Evolutionary conservation across 106 monocot species (phyloP), one percentile per base, ranked within the genome.

Genomic region (Amphibolis antarctica): DNA sequence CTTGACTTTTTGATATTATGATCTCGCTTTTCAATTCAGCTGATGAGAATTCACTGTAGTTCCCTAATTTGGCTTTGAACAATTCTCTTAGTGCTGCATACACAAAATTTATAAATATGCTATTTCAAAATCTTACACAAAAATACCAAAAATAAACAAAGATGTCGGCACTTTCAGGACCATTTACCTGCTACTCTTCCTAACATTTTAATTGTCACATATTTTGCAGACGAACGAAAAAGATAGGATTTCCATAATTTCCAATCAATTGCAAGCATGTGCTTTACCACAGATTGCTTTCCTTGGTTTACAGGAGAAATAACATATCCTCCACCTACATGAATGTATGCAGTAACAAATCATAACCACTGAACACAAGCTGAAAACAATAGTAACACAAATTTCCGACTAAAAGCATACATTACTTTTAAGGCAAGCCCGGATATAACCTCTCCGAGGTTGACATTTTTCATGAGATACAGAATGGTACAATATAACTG

Each of bases 191-290:
- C 86, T 74, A 98, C 74, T 80, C 98, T 82, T 22, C 77, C 91
- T 14, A 98, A 78, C 98, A 98, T 98, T 49, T 77, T 75, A 23
- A 85, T 76, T 62, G 98, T 98, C 36, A 98, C 70, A 53, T 77
- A 69, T 64, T 88, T 86, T 47, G 80, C 80, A 60, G 98, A 91
- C 18, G 91, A 87, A 18, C 74, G 68, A 31, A 98, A 73, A n/a
- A 91, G 46, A 70, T 81, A 87, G 65, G 91, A 82, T 68, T 80
- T 85, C 98, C 98, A 91, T 22, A 86, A 77, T 67, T 83, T 98
- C 98, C 98, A 98, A 65, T 98, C 98, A 64, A 98, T 91, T 63
- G 90, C 98, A 75, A 98, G 86, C 90, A 98, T 98, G 74, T 98
- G 98, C 76, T 85, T 98, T 1, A 98, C 87, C 62, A 91, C 87